Conservation (phyloP, 2,329 filamentous ascomycete genomes). For the Trichoderma sp. region DNA sequence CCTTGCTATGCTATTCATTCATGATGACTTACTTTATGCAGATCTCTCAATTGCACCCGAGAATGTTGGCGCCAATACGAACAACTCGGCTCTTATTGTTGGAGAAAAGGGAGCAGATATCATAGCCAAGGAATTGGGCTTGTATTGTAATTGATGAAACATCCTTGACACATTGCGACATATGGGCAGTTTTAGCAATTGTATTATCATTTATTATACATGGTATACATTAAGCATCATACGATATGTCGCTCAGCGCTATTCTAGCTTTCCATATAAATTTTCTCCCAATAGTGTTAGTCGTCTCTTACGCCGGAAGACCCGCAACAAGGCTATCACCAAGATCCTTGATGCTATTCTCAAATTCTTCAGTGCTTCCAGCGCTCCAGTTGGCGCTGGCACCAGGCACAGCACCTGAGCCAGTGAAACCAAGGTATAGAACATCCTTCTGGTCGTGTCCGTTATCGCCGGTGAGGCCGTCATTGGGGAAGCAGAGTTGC, state of each 20-base stretch:
- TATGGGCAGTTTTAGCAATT: not conserved
- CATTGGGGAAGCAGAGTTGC: slow-evolving; percentile 48
- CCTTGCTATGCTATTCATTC: not conserved
- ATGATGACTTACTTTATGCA: slow-evolving; percentile 22
- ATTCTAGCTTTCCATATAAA: not conserved
- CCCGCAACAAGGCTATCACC: slow-evolving; percentile 44
- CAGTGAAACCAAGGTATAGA: slow-evolving; percentile 54
- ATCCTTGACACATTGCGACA: not conserved
- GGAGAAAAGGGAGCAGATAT: slow-evolving; percentile 42
- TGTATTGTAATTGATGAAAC: not conserved
- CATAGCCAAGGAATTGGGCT: slow-evolving; percentile 29
- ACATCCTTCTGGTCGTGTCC: slow-evolving; percentile 53
- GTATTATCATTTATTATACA: not conserved
- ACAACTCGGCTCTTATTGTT: slow-evolving; percentile 43
- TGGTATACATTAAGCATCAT: not conserved
- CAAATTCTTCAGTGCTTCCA: slow-evolving; percentile 42
- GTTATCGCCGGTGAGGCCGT: slow-evolving; percentile 45
- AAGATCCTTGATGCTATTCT: slow-evolving; percentile 43
- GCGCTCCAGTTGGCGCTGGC: slow-evolving; percentile 49
- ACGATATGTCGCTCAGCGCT: not conserved
- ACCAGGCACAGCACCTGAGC: slow-evolving; percentile 30
- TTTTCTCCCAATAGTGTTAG: not conserved
- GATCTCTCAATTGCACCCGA: slow-evolving; percentile 37
- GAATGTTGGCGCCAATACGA: slow-evolving; percentile 45
- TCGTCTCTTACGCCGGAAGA: not conserved